Base-by-base conservation (phyloP, 2,329 filamentous ascomycete species). In the Madurella mycetomatis region DNA sequence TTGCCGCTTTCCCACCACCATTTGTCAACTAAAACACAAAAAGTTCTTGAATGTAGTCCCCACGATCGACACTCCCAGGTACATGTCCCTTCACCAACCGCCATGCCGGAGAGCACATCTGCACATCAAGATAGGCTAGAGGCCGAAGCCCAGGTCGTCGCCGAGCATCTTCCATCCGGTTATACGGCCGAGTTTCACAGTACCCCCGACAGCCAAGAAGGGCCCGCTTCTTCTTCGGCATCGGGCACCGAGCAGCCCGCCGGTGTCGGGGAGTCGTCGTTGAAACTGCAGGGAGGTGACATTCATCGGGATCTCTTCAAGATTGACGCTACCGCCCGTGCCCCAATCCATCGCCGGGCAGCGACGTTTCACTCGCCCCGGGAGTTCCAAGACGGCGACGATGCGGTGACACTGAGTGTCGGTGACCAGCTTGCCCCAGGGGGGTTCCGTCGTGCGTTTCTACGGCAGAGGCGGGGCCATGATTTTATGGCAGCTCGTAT, bases 261-360 rank as follows among this genome's bases (percentile, higher is more conserved):
- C 17, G 60, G 37, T 56, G 58, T 34, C 62, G 68, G 70, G 43
- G 81, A 86, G 56, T 90, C 86, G 1, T 91, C 88, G 0, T 73
- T 91, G 50, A 82, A 76, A 55, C 76, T 91, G 2, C 87, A 87
- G 65, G 88, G 88, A 49, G 88, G 88, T 41, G 88, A 92, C 64
- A 86, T 92, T 18, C 87, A 91, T 66, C 84, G 88, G 34, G 86
- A 89, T 63, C 79, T 92, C 34, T 92, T 88, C 77, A 87, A 83
- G 66, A 84, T 90, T 62, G 83, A 85, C 57, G 82, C 84, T 15
- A 76, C 82, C 40, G 71, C 69, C 67, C 68, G 79, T 64, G 63
- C 72, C 70, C 67, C 74, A 72, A 60, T 73, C 9, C 64, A 65
- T 47, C 56, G 82, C 64, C 80, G 87, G 58, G 76, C 87, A 15